These are phyloP conservation scores for Verticillium zaregamsianum DNA, from an alignment of 2,329 filamentous ascomycete species.

Conservation along the genomic window DNA sequence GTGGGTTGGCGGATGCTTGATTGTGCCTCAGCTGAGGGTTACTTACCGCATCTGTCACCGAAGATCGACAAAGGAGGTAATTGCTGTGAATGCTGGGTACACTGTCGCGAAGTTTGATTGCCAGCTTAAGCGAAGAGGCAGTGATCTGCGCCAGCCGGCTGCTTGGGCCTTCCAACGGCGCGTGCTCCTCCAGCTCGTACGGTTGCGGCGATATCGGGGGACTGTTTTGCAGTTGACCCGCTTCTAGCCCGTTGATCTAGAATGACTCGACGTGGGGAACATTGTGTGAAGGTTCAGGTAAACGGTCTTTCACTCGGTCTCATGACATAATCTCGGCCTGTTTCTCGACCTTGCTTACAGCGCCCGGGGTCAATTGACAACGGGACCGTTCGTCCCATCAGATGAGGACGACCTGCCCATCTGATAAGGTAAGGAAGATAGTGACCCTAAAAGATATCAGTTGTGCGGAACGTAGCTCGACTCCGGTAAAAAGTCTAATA, in stretches of 20 bases:
- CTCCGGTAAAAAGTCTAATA: too few species aligned
- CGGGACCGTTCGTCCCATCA: too few species aligned
- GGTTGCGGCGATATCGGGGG: too few species aligned
- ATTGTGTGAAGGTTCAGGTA: not conserved
- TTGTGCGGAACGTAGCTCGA: not conserved
- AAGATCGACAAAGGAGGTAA: too few species aligned
- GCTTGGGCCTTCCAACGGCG: not conserved
- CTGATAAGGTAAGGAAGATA: too few species aligned
- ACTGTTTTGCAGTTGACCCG: not conserved
- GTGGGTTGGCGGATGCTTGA: not conserved
- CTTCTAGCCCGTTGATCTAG: not conserved
- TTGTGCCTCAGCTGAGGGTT: not conserved
- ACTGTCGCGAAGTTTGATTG: not conserved
- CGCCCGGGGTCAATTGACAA: too few species aligned
- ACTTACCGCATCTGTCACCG: too few species aligned
- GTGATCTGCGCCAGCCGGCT: not conserved
- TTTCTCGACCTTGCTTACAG: too few species aligned
- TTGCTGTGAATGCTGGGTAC: too few species aligned
- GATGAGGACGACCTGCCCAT: too few species aligned
- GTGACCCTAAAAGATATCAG: too few species aligned
- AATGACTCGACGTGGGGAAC: not conserved
- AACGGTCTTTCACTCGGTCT: not conserved
- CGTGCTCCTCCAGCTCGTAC: not conserved
- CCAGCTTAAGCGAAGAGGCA: too few species aligned
- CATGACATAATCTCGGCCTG: not conserved